Evolutionary conservation across 2,329 filamentous ascomycete species (phyloP), one percentile per base, ranked within the genome.

Genomic region (Monosporascus sp.): DNA sequence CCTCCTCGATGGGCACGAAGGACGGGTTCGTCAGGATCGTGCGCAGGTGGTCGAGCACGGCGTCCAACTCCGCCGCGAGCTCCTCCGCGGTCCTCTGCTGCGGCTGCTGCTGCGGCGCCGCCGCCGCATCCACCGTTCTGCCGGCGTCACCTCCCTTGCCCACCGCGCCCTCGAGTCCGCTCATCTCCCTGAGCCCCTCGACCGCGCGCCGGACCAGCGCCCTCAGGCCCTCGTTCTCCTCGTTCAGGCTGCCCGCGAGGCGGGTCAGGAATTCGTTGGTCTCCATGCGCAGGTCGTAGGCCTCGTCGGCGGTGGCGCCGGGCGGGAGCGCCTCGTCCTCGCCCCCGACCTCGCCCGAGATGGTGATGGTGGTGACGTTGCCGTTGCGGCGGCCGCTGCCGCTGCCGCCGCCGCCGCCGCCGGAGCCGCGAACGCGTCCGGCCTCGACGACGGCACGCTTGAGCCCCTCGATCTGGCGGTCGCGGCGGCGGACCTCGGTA

Each of bases 1-100:
- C 91, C 69, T 97, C 94, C 63, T 97, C 94, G 22, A 97, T 84
- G 0, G 93, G 89, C 16, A 97, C 94, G 68, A 97, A 99, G 2
- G 92, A 96, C 1, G 94, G 94, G 65, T 97, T 97, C 8, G 91
- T 97, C 45, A 99, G 78, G 38, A 99, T 82, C 2, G 81, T 87
- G 59, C 88, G 83, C 58, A 99, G 80, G 65, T 96, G 91, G 37
- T 88, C 84, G 55, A 97, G 78, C 9, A 96, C 85, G 7, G 76
- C 76, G 51, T 92, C 86, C 72, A 97, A 83, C 58, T 95, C 88
- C 8, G 73, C 67, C 1, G 87, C 84, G 56, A 97, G 80, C 45
- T 92, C 88, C 61, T 90, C 76, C 45, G 75, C 75, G 46, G 68
- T 71, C 31, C 71, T 71, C 26, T 74, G 72, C 9, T 69, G 55